A percentile compares a stretch with the other conserved stretches of the same genome.
These are phyloP conservation scores for Leccinellum albellum DNA, from an alignment of 768 basidiomycete genomes.

Conservation along the genomic window DNA sequence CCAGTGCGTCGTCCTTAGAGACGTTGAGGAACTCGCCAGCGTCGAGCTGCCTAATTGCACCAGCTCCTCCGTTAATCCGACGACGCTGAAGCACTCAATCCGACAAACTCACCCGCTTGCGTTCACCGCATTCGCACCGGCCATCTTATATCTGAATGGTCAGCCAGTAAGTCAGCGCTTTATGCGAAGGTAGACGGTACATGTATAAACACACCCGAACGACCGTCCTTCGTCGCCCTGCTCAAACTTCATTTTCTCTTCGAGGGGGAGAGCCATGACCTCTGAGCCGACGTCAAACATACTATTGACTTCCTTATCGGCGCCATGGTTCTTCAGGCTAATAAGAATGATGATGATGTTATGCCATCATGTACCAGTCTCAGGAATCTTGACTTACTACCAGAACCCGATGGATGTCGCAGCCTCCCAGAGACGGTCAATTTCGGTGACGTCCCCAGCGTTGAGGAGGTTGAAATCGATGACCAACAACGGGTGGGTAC, in stretches of 20 bases:
- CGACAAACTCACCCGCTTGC: constrained; percentile 33
- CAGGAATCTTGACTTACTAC: constrained; percentile 36
- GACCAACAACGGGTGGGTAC: constrained; percentile 43
- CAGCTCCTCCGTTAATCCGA: background rate
- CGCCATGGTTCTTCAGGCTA: constrained; percentile 44
- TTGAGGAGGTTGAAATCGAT: constrained; percentile 42
- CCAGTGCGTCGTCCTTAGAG: constrained; percentile 64
- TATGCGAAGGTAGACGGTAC: background rate
- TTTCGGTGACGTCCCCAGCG: constrained; percentile 34
- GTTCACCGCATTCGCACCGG: background rate
- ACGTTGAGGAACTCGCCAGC: constrained; percentile 63
- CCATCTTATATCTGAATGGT: constrained; percentile 44
- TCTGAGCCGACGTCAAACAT: constrained; percentile 44
- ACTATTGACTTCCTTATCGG: constrained; percentile 31
- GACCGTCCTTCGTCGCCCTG: constrained; percentile 41
- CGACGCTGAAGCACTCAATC: background rate
- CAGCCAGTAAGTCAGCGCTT: background rate
- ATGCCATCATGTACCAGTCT: background rate
- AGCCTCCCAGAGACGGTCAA: constrained; percentile 44
- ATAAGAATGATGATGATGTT: background rate
- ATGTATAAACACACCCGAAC: constrained; percentile 29
- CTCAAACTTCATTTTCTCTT: constrained; percentile 42
- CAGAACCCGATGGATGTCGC: constrained; percentile 50
- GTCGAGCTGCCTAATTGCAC: constrained; percentile 35
- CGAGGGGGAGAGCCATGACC: constrained; percentile 38